These are phyloP conservation scores for Pseudogymnoascus pannorum DNA, from an alignment of 2,329 filamentous ascomycete genomes.

Conservation along the genomic window DNA sequence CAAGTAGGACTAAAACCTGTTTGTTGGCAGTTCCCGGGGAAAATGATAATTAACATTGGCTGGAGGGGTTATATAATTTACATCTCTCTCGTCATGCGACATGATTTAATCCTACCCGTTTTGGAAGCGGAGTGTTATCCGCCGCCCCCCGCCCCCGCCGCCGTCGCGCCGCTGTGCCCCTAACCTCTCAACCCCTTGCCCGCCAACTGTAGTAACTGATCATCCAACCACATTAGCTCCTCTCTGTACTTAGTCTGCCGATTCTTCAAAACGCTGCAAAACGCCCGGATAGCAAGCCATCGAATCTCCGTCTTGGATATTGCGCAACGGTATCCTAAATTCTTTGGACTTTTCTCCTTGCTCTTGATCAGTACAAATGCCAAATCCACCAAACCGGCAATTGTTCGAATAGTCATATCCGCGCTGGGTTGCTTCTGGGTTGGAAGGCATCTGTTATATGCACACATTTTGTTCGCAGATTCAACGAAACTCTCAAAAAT, in stretches of 20 bases:
- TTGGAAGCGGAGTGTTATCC: too few species aligned
- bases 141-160: too few species aligned
- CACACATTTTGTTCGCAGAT: constrained; percentile 68
- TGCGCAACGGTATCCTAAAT: neutral
- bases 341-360: constrained; percentile 16
- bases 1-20: neutral
- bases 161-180: too few species aligned
- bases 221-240: constrained; percentile 62
- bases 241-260: constrained; percentile 63
- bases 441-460: constrained; percentile 53
- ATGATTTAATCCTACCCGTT: too few species aligned
- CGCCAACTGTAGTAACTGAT: constrained; percentile 29
- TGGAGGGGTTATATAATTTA: too few species aligned
- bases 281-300: constrained; percentile 59
- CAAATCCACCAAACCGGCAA: constrained; percentile 18
- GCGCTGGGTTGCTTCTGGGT: constrained; percentile 46
- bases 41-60: too few species aligned
- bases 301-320: constrained; percentile 3
- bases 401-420: constrained; percentile 44
- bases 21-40: too few species aligned
- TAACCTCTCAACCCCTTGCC: too few species aligned
- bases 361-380: constrained; percentile 24
- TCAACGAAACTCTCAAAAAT: constrained; percentile 68
- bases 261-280: constrained; percentile 55
- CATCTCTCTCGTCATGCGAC: too few species aligned